Conservation (phyloP, 768 basidiomycete genomes). For the Boletus coccyginus region DNA sequence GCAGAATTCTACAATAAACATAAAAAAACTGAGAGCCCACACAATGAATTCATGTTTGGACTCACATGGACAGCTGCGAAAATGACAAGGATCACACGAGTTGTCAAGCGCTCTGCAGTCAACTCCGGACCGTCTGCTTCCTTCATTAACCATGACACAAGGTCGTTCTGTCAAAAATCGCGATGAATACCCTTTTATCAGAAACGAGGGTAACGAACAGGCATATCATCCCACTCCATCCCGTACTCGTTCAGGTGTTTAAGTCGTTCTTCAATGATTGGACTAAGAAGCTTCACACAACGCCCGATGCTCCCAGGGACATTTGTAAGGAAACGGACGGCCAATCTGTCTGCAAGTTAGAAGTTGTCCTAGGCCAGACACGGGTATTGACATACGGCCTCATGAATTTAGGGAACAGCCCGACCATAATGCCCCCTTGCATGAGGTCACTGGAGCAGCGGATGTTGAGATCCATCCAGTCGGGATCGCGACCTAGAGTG, state of each 20-base stretch:
- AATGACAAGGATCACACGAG: conserved; percentile 14
- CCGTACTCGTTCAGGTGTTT: conserved; percentile 22
- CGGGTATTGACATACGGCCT: background rate
- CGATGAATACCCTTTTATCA: background rate
- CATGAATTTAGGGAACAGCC: background rate
- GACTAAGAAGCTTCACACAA: conserved; percentile 20
- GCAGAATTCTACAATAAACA: conserved; percentile 14
- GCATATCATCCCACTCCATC: conserved; percentile 28
- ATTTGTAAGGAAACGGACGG: background rate
- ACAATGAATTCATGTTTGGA: background rate
- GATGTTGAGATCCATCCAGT: conserved; percentile 34
- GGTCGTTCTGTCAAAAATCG: conserved; percentile 25
- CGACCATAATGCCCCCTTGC: background rate
- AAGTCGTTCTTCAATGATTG: conserved; percentile 31
- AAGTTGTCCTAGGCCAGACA: background rate
- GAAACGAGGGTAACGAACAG: conserved; percentile 23
- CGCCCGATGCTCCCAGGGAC: conserved; percentile 1
- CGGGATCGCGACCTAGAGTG: conserved; percentile 37
- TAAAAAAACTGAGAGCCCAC: background rate
- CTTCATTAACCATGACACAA: conserved; percentile 34
- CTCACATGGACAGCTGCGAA: conserved; percentile 25
- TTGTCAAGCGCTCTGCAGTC: conserved; percentile 21
- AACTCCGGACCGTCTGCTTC: conserved; percentile 19
- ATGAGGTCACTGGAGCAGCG: conserved; percentile 30
- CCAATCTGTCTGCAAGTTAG: background rate